Evolutionary conservation across 2,329 filamentous ascomycete species (phyloP).

Genomic region (Ophiostoma sp.): DNA sequence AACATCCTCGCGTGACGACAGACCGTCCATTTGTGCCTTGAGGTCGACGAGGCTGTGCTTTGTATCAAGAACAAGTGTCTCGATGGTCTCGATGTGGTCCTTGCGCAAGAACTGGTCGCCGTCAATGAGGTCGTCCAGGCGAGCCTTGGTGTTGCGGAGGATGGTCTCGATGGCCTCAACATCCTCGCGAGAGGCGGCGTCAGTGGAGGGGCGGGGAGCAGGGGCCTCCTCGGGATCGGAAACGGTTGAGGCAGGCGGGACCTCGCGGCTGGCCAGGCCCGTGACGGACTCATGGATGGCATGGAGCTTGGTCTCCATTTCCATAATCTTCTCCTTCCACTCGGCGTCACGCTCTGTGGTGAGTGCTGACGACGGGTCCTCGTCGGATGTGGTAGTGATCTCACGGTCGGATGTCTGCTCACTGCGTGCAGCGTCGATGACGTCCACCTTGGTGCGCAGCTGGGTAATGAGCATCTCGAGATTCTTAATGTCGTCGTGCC

Average conservation of each 20-base stretch:
- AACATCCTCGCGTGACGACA: slow-evolving; percentile 73
- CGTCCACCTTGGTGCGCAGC: slow-evolving; percentile 80
- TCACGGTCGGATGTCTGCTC: slow-evolving; percentile 12
- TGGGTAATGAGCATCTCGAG: slow-evolving; percentile 82
- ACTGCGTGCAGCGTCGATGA: slow-evolving; percentile 53
- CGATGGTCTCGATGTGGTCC: slow-evolving; percentile 65
- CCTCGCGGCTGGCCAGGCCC: slow-evolving; percentile 31
- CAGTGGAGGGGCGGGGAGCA: slow-evolving; percentile 34
- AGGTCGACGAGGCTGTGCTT: slow-evolving; percentile 65
- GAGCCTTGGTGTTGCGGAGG: slow-evolving; percentile 83
- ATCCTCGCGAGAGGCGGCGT: slow-evolving; percentile 73
- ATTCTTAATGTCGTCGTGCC: slow-evolving; percentile 76
- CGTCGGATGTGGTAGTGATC: background rate
- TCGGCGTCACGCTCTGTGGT: slow-evolving; percentile 22
- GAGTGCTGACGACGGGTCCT: background rate
- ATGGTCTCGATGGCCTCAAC: slow-evolving; percentile 89
- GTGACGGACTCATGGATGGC: slow-evolving; percentile 27
- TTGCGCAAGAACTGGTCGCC: slow-evolving; percentile 69
- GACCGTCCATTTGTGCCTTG: slow-evolving; percentile 36
- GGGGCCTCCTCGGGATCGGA: slow-evolving; percentile 30
- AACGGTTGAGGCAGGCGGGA: slow-evolving; percentile 18
- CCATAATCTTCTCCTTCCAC: slow-evolving; percentile 37
- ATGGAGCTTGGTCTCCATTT: slow-evolving; percentile 55
- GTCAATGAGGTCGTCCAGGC: slow-evolving; percentile 77
- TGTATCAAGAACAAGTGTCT: slow-evolving; percentile 67